Evolutionary conservation across 2,329 filamentous ascomycete species (phyloP).

Genomic region (Microdochium trichocladiopsis): DNA sequence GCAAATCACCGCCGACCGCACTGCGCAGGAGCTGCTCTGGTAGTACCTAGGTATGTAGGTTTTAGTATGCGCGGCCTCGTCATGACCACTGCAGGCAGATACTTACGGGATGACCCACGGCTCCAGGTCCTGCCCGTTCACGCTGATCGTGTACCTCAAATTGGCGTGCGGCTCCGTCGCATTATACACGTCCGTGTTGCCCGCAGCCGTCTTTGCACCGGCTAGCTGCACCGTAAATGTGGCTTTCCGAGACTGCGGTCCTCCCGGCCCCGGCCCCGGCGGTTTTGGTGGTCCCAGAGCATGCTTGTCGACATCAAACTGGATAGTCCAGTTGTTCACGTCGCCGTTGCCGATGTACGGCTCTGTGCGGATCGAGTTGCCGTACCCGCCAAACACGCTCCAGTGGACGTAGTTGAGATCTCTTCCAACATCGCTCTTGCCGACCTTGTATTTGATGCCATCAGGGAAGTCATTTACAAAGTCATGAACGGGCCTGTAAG

Average conservation of each 20-base stretch:
- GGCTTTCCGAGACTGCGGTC: constrained; percentile 23
- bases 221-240: constrained; percentile 58
- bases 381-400: constrained; percentile 53
- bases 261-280: neutral
- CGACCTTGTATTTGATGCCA: constrained; percentile 51
- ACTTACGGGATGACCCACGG: constrained; percentile 48
- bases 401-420: constrained; percentile 61
- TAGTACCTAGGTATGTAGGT: constrained; percentile 21
- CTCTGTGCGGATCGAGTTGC: constrained; percentile 35
- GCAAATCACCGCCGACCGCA: constrained; percentile 52
- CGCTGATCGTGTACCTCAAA: constrained; percentile 35
- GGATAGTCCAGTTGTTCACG: constrained; percentile 54
- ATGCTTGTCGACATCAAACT: constrained; percentile 37
- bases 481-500: constrained; percentile 38
- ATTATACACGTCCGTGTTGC: constrained; percentile 54
- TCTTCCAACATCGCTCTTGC: constrained; percentile 35
- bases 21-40: constrained; percentile 52
- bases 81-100: too few relatives aligned
- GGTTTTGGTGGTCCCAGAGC: neutral
- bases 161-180: constrained; percentile 44
- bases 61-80: too few relatives aligned
- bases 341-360: constrained; percentile 31
- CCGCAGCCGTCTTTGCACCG: constrained; percentile 52
- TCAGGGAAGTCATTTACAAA: constrained; percentile 51
- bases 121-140: constrained; percentile 34